Evolutionary conservation across 345 rosid genomes (phyloP), one percentile per base, ranked within the genome.

Genomic region (Eucalyptus shirleyi): DNA sequence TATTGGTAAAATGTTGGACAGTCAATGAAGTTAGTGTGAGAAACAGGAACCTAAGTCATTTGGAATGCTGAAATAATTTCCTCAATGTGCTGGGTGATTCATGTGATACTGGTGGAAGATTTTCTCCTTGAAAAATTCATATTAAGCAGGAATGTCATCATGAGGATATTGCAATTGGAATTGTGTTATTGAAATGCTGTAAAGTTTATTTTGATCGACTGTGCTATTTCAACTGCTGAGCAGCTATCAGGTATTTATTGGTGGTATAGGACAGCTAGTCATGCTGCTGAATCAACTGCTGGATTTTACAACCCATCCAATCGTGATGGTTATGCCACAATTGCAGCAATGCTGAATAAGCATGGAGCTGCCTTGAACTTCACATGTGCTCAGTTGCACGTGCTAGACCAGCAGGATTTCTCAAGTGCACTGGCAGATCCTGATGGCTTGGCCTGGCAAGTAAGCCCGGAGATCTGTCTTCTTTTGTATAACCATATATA

Each of bases 211-310:
- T 60, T 88, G 59, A 88, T 65, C 42, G 6, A 15, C 82, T 37
- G 8, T 62, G 82, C 89, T 62, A 62, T 91, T 96, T 92, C 91
- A 92, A 91, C 93, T 93, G 91, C 92, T 87, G 92, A 94, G 93
- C 98, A 97, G 99, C 94, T 98, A 69, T 95, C 99, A 95, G 98
- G 96, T 90, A 93, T 94, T 89, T 95, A 98, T 92, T 98, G 99
- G 99, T 97, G 99, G 98, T 97, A 96, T 93, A 98, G 96, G 95
- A 96, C 99, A 87, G 93, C 95, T 86, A 96, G 99, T 94, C 99
- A 98, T 92, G 99, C 99, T 59, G 97, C 99, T 88, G 99, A 98
- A 89, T 89, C 97, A 94, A 96, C 99, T 51, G 95, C 99, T 92
- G 99, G 99, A 45, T 95, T 94, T 94, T 93, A 97, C 95, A 98